Evolutionary conservation across 306 rosid species (phyloP), one percentile per base, ranked within the genome.

Genomic region (Hylodesmum podocarpum): DNA sequence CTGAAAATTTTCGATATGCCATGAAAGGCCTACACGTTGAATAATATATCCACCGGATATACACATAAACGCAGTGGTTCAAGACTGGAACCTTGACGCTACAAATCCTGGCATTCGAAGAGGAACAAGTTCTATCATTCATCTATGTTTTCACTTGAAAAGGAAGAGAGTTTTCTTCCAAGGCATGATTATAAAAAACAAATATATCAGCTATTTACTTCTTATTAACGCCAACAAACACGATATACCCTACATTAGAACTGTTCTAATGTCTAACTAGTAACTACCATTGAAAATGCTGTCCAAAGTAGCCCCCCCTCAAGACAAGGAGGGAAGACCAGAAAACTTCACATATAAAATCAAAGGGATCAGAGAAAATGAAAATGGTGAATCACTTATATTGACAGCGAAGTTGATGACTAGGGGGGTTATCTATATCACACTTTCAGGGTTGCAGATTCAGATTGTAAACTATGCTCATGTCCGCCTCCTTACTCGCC

Each of bases 401-500:
- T 69, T 49, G 78, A 84, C 83, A 77, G 65, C 70, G 53, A 70
- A 73, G 16, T 75, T 62, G 79, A 64, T 9, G 59, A 14, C 82
- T 49, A 76, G 43, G 76, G 76, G 75, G 16, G 57, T 79, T 61
- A 66, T 77, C 81, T 76, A 78, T 46, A 46, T 22, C 68, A 77
- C 80, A 76, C 66, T 84, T 76, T 27, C 31, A 73, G 69, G 72
- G 72, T 68, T 75, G 83, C 14, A 37, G 44, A 44, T 62, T 22
- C 46, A 59, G 63, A 66, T 4, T 70, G 46, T 67, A 53, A 66
- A 47, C 41, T 72, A 40, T 31, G 68, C 33, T 58, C 86, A 91
- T 24, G 81, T 67, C 29, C 94, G 88, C 86, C 91, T 85, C 84
- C 94, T 83, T 70, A 84, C 3, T n/a, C 92, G 94, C 88, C 94